A percentile compares a stretch with the other conserved stretches of the same genome.
Conservation (phyloP, 2,329 filamentous ascomycete genomes). For the Penicillium brasilianum region DNA sequence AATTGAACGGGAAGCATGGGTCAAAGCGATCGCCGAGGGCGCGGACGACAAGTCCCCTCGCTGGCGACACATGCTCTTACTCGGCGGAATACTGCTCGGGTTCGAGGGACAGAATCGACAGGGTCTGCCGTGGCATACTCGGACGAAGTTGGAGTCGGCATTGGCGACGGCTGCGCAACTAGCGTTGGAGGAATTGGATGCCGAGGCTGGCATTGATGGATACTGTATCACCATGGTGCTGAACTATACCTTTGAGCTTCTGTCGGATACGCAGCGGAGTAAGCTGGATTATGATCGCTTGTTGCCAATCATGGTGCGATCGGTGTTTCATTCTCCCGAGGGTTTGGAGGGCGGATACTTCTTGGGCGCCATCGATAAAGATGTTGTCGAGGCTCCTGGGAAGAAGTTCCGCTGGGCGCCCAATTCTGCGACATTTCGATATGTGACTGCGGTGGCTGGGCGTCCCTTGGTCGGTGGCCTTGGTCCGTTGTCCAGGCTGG, state of each 20-base stretch:
- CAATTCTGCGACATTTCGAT: constrained; percentile 61
- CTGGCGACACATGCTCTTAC: constrained; percentile 84
- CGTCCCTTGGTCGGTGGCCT: constrained; percentile 65
- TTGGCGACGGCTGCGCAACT: constrained; percentile 77
- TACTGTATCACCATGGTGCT: constrained; percentile 69
- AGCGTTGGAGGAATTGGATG: constrained; percentile 65
- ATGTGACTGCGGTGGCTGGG: constrained; percentile 60
- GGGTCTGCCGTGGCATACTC: constrained; percentile 67
- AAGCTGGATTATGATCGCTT: constrained; percentile 71
- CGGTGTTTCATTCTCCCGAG: constrained; percentile 71
- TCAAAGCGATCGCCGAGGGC: constrained; percentile 62
- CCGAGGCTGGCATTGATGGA: constrained; percentile 56
- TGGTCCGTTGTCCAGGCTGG: constrained; percentile 66
- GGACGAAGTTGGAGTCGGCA: constrained; percentile 71
- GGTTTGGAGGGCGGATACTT: constrained; percentile 80
- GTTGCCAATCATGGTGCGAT: constrained; percentile 70
- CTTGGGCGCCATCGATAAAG: constrained; percentile 69
- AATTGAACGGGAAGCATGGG: constrained; percentile 61
- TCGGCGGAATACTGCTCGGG: constrained; percentile 78
- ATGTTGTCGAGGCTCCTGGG: constrained; percentile 62
- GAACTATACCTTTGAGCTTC: constrained; percentile 75
- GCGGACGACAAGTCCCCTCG: constrained; percentile 67
- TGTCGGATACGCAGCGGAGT: constrained; percentile 65
- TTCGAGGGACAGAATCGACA: constrained; percentile 69
- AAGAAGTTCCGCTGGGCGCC: constrained; percentile 70